These are phyloP conservation scores for Sporothrix humicola DNA, from an alignment of 2,329 filamentous ascomycete species.

Conservation along the genomic window DNA sequence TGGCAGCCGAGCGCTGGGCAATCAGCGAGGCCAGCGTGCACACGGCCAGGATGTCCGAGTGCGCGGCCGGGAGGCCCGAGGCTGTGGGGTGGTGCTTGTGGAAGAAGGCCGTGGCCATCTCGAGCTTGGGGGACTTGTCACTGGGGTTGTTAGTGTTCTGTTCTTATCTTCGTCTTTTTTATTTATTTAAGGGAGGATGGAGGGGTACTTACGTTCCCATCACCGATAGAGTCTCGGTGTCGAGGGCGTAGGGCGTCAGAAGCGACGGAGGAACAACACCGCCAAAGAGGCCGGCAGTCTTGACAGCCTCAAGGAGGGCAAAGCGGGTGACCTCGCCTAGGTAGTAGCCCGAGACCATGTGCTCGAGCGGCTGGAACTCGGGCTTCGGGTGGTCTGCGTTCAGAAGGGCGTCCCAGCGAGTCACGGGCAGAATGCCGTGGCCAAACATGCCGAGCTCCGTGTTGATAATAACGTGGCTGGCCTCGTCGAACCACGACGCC, in stretches of 20 bases:
- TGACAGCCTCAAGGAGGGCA: conserved; percentile 63
- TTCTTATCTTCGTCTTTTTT: too few relatives aligned
- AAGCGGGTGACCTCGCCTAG: conserved; percentile 68
- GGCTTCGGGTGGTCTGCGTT: conserved; percentile 60
- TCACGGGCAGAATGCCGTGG: conserved; percentile 61
- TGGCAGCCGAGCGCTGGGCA: conserved; percentile 62
- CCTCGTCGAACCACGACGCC: conserved; percentile 60
- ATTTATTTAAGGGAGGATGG: too few relatives aligned
- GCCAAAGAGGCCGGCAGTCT: conserved; percentile 59
- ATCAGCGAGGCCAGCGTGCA: conserved; percentile 60
- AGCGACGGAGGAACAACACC: conserved; percentile 62
- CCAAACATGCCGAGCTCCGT: conserved; percentile 73
- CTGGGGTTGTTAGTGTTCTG: conserved; percentile 42
- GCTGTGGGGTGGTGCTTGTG: conserved; percentile 55
- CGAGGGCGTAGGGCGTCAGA: conserved; percentile 60
- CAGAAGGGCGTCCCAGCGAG: conserved; percentile 64
- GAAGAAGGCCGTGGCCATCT: conserved; percentile 56
- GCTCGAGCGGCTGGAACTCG: conserved; percentile 66
- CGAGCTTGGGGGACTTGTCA: conserved; percentile 52
- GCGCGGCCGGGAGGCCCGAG: conserved; percentile 49
- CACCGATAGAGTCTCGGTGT: conserved; percentile 64
- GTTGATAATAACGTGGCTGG: conserved; percentile 69
- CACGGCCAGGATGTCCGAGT: conserved; percentile 58
- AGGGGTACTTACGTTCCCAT: conserved; percentile 58
- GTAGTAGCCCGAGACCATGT: conserved; percentile 69